Base-by-base conservation (phyloP, 1,139 yeast genomes). In the Blastobotrys aristatus region DNA sequence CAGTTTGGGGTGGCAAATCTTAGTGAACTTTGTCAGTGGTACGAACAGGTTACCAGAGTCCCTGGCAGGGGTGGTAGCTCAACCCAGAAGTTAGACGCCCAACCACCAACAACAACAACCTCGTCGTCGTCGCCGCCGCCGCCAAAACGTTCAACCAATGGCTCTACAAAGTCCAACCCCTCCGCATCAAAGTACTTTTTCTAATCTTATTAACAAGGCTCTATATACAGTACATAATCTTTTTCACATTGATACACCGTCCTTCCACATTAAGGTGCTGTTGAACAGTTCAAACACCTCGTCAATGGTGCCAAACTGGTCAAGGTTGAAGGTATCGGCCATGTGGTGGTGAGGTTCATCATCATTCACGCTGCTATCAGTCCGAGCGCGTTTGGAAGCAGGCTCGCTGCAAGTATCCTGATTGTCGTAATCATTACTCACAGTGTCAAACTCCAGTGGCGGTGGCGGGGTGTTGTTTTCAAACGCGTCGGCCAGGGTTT, bases 241-340 rank as follows among this genome's bases (percentile, higher is more conserved):
- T 32, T 8, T 32, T 5, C 4, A 32, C 18, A 32, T 32, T 32
- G 18, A 14, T 17, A 38, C 14, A 13, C 21, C 43, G 5, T 38
- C 50, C 16, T 27, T 16, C 50, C 50, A 47, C 21, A 32, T 29
- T 31, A 43, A 33, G 17, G 37, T 46, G 27, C 40, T 42, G 24
- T 43, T 50, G 30, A 50, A 50, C 5, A 50, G 47, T 16, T 48
- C 48, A 24, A 50, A 48, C 13, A 50, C 50, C 27, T 50, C 53
- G 36, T 50, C 51, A 16, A 41, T 33, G 5, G 24, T 21, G 13
- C 31, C 30, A 17, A 40, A 40, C 20, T 40, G 44, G 11, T 40
- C 39, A 8, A 24, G 21, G 16, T 32, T 26, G 11, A 39, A 22
- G 5, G n/a, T n/a, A n/a, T n/a, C n/a, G n/a, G n/a, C n/a, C n/a